These are phyloP conservation scores for Rhizophora mangle DNA, from an alignment of 345 rosid species.

Conservation along the genomic window DNA sequence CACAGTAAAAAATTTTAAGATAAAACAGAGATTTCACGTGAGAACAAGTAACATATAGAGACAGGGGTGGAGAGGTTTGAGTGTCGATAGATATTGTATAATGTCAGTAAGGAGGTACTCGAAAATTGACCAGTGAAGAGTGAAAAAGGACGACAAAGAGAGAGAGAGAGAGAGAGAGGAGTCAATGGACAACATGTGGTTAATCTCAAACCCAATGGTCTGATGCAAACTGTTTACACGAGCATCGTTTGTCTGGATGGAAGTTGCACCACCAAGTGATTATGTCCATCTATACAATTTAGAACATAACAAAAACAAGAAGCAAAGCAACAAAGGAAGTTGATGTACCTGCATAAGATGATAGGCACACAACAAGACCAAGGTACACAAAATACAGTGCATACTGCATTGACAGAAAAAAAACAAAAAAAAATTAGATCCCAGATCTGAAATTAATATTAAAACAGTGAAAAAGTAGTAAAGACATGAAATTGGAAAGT, in stretches of 20 bases:
- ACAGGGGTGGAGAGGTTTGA: not conserved
- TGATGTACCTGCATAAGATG: constrained; percentile 85
- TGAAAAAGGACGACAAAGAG: constrained; percentile 21
- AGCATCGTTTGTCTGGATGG: constrained; percentile 12
- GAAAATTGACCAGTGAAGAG: constrained; percentile 27
- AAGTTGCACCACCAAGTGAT: not conserved
- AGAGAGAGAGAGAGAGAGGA: constrained; percentile 31
- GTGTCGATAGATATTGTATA: not conserved
- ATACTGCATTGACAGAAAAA: constrained; percentile 53
- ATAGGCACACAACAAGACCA: constrained; percentile 92
- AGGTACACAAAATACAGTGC: constrained; percentile 93
- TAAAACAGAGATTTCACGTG: not conserved
- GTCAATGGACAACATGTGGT: constrained; percentile 57
- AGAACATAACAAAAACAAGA: constrained; percentile 5
- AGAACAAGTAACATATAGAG: not conserved
- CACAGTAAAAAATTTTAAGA: not conserved
- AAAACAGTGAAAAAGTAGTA: not conserved
- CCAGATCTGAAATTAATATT: constrained; percentile 18
- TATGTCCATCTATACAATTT: not conserved
- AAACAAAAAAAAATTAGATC: constrained; percentile 46
- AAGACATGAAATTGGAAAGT: not conserved
- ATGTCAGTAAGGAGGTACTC: not conserved
- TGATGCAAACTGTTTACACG: constrained; percentile 29
- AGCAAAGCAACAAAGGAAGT: not conserved
- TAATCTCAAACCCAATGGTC: constrained; percentile 20